Evolutionary conservation across 768 basidiomycete genomes (phyloP).

Genomic region (Kockovaella imperatae): DNA sequence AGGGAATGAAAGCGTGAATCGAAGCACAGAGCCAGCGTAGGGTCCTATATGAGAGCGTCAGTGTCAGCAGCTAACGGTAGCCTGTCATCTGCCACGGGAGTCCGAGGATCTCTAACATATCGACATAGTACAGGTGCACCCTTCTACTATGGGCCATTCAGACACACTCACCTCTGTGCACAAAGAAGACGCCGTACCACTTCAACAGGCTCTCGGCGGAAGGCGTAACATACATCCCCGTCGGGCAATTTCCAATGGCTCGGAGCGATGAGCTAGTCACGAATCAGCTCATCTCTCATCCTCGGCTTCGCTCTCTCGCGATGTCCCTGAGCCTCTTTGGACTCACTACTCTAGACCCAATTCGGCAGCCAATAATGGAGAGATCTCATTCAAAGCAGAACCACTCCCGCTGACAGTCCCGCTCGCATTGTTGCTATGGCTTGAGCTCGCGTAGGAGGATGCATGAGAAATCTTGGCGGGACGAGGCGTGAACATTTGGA

Average conservation of each 20-base stretch:
- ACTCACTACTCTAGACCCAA: conserved; percentile 13
- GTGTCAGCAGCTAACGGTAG: no score
- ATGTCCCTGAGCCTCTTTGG: not conserved
- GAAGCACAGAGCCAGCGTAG: conserved; percentile 29
- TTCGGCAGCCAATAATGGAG: conserved; percentile 3
- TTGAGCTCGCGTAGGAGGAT: no score
- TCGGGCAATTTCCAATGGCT: conserved; percentile 20
- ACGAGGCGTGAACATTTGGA: no score
- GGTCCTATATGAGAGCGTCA: conserved; percentile 31
- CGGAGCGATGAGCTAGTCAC: conserved; percentile 20
- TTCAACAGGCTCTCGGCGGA: conserved; percentile 12
- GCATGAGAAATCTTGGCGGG: no score
- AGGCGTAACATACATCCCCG: conserved; percentile 32
- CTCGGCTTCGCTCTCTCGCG: not conserved
- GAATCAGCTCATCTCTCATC: not conserved
- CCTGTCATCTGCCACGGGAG: not conserved
- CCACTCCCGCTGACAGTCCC: no score
- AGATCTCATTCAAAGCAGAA: not conserved
- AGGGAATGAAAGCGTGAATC: conserved; percentile 26
- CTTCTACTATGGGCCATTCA: not conserved
- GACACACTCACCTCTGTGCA: conserved; percentile 27
- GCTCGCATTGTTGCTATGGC: no score
- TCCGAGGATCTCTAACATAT: not conserved
- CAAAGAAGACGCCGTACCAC: conserved; percentile 37
- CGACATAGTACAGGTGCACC: no score